Percentiles rank a stretch among this genome's conserved stretches.
These are phyloP conservation scores for Arachis monticola DNA, from an alignment of 331 rosid species.

Conservation along the genomic window DNA sequence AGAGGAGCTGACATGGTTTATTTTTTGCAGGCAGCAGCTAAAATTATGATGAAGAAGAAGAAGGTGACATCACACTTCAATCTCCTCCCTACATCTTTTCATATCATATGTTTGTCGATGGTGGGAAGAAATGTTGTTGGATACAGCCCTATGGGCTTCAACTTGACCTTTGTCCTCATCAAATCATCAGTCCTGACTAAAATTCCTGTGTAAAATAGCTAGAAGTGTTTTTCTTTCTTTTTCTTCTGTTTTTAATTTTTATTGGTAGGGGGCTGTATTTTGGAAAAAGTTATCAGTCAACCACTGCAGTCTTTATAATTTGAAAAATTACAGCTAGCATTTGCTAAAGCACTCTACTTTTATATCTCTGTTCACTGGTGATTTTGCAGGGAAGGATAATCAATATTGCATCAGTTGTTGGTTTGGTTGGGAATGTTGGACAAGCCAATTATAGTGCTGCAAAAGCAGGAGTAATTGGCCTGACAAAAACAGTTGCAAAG, in stretches of 20 bases:
- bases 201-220: not conserved
- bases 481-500: slow-evolving; percentile 83
- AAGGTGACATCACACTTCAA: slow-evolving; percentile 53
- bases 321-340: slow-evolving; percentile 21
- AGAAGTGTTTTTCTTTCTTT: not conserved
- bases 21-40: slow-evolving; percentile 72
- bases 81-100: not conserved
- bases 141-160: slow-evolving; percentile 13
- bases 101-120: not conserved
- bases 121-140: not conserved
- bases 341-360: slow-evolving; percentile 11
- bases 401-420: slow-evolving; percentile 83
- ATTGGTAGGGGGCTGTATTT: not conserved
- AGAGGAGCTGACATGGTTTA: not conserved
- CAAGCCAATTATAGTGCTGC: slow-evolving; percentile 96
- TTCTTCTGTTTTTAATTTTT: too few species aligned
- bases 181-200: slow-evolving; percentile 1
- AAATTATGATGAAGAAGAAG: slow-evolving; percentile 83
- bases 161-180: not conserved
- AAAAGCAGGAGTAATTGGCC: slow-evolving; percentile 92
- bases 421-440: slow-evolving; percentile 79
- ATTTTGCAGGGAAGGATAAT: slow-evolving; percentile 83
- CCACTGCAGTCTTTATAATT: not conserved
- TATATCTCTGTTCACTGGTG: slow-evolving; percentile 27
- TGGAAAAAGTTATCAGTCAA: slow-evolving; percentile 2